Evolutionary conservation across 2,329 filamentous ascomycete species (phyloP), one percentile per base, ranked within the genome.

Genomic region (Scleromitrula shiraiana): DNA sequence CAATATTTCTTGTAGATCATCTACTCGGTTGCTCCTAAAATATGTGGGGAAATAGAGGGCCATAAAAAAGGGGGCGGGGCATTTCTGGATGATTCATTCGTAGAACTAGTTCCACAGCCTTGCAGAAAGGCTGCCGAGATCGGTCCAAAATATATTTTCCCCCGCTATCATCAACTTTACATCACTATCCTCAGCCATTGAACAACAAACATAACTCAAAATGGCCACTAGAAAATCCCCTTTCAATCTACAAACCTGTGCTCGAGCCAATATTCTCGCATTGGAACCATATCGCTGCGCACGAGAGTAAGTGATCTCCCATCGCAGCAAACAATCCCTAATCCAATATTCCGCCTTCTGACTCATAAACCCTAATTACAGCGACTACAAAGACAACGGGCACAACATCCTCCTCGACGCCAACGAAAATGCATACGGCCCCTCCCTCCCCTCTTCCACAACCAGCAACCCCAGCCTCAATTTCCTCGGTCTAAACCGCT

Each of bases 301-400:
- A 23, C 71, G 86, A 76, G 86, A 91, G 85, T 88, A 71, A 68
- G 82, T 7, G 24, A 17, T 20, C 41, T 14, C n/a, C n/a, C n/a
- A n/a, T n/a, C 15, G 2, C 20, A n/a, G n/a, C 30, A 26, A 26
- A 8, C n/a, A 8, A 26, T 35, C 33, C 14, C 9, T 4, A 4
- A 23, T 19, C 3, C 12, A 20, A n/a, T 19, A 36, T 40, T 44
- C 9, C 17, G 19, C 23, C 23, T 10, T 32, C 49, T 56, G 56
- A 66, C 57, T 70, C 56, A 64, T 58, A 62, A 56, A 59, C 42
- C 42, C 9, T 20, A 12, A 36, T 29, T 64, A 15, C 5, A 94
- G 88, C 71, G 93, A 98, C 77, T 97, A 98, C 78, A 96, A 98
- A 72, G 91, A 98, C 66, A 86, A 98, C 65, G 93, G 93, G 58